Evolutionary conservation across 495 filamentous ascomycete genomes (phyloP).

Genomic region (Hypoxylon cercidicola): DNA sequence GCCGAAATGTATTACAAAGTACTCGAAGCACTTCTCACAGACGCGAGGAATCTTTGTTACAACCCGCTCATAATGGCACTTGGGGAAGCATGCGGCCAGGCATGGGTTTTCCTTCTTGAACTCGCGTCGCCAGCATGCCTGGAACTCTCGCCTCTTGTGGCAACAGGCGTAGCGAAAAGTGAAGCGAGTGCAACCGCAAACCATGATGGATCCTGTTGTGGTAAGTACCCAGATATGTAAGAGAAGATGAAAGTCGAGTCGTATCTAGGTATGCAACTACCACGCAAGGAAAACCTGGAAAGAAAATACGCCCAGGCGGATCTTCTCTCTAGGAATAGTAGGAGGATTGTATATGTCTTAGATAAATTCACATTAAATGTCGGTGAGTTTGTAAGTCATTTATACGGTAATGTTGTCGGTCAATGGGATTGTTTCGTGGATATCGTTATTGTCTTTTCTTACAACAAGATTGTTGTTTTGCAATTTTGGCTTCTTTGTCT

Average conservation of each 20-base stretch:
- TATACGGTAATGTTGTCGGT: constrained; percentile 24
- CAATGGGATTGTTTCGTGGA: background rate
- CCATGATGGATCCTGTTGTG: constrained; percentile 19
- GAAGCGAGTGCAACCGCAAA: constrained; percentile 30
- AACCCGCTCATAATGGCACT: background rate
- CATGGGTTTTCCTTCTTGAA: constrained; percentile 13
- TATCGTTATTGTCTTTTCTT: background rate
- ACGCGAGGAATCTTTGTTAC: constrained; percentile 1
- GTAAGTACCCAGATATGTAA: constrained; percentile 7
- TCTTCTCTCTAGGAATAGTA: constrained; percentile 5
- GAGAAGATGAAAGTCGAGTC: background rate
- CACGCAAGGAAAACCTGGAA: constrained; percentile 7
- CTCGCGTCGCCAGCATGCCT: constrained; percentile 30
- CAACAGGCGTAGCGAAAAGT: constrained; percentile 35
- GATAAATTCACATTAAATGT: too few relatives aligned
- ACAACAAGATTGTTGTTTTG: constrained; percentile 21
- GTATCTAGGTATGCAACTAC: constrained; percentile 7
- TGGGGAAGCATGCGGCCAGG: constrained; percentile 3
- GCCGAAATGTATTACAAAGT: constrained; percentile 31
- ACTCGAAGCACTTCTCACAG: constrained; percentile 28
- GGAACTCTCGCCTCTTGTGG: constrained; percentile 35
- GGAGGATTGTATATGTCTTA: too few relatives aligned
- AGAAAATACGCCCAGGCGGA: constrained; percentile 2
- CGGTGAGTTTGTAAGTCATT: too few relatives aligned
- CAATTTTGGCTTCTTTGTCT: constrained; percentile 11